These are phyloP conservation scores for Lithospermum erythrorhizon DNA, from an alignment of 257 asterid genomes.

Conservation along the genomic window DNA sequence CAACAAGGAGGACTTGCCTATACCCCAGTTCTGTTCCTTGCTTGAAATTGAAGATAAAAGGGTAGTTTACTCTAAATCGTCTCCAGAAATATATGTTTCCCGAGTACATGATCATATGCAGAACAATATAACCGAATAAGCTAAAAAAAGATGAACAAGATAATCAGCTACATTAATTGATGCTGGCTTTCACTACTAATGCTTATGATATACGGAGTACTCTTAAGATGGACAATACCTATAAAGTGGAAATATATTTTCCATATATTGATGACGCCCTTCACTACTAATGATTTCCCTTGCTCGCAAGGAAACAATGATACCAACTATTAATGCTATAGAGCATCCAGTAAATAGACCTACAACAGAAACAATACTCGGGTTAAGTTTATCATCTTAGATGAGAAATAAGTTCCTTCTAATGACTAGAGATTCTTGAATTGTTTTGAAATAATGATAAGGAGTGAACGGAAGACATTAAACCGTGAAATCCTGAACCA, in stretches of 20 bases:
- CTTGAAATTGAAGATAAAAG: constrained; percentile 64
- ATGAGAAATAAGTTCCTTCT: not conserved
- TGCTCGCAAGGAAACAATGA: constrained; percentile 33
- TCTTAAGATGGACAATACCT: constrained; percentile 31
- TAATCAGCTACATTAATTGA: not conserved
- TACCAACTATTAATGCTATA: constrained; percentile 44
- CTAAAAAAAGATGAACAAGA: constrained; percentile 27
- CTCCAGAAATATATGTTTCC: constrained; percentile 59
- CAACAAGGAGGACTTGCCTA: constrained; percentile 58
- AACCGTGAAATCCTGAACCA: not conserved
- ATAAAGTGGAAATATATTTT: constrained; percentile 63
- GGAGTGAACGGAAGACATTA: not conserved
- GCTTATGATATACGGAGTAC: not conserved
- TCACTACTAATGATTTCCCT: constrained; percentile 35
- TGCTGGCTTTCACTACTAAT: too few relatives aligned
- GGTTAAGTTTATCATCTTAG: not conserved
- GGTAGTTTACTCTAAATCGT: constrained; percentile 58
- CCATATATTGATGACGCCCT: constrained; percentile 46
- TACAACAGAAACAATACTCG: constrained; percentile 11
- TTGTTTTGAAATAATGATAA: not conserved
- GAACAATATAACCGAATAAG: constrained; percentile 51
- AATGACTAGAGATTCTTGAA: not conserved
- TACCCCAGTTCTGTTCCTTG: constrained; percentile 69
- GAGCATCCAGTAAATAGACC: constrained; percentile 74
- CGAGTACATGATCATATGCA: constrained; percentile 68